These are phyloP conservation scores for Alternaria sp. DNA, from an alignment of 2,329 filamentous ascomycete genomes.

Conservation along the genomic window DNA sequence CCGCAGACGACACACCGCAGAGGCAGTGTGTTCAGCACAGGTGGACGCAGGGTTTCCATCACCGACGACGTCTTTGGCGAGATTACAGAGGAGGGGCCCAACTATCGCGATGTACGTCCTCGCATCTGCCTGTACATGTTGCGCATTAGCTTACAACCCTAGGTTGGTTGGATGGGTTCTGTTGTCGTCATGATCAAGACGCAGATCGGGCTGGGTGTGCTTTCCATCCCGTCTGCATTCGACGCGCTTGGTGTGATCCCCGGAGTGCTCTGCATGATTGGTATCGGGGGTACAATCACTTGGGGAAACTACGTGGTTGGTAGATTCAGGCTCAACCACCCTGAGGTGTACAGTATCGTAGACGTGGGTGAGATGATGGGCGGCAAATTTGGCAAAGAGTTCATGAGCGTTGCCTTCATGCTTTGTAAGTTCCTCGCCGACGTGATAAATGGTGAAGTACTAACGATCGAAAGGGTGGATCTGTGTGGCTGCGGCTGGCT, in stretches of 20 bases:
- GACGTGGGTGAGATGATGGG: background rate
- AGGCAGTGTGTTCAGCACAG: background rate
- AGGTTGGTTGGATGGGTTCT: background rate
- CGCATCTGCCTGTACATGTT: background rate
- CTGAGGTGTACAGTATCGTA: background rate
- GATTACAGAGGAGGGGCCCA: background rate
- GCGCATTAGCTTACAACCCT: background rate
- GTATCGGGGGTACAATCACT: background rate
- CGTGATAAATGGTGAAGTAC: rapidly evolving
- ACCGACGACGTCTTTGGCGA: background rate
- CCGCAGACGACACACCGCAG: background rate
- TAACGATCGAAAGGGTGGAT: background rate
- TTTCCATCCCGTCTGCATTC: slow-evolving; percentile 58
- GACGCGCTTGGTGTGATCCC: slow-evolving; percentile 58
- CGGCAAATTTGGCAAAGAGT: background rate
- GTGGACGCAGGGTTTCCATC: background rate
- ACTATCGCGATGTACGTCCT: background rate
- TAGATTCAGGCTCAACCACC: background rate
- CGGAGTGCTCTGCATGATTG: slow-evolving; percentile 54
- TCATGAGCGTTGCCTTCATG: background rate
- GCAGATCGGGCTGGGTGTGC: slow-evolving; percentile 42
- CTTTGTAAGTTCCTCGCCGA: background rate
- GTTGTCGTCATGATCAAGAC: background rate
- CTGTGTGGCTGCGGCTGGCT: slow-evolving; percentile 21
- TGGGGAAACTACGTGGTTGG: background rate